A percentile compares a stretch with the other conserved stretches of the same genome.
phyloP scores from a whole-genome alignment of 2,329 filamentous ascomycete species.

The Trichoderma citrinoviride region DNA sequence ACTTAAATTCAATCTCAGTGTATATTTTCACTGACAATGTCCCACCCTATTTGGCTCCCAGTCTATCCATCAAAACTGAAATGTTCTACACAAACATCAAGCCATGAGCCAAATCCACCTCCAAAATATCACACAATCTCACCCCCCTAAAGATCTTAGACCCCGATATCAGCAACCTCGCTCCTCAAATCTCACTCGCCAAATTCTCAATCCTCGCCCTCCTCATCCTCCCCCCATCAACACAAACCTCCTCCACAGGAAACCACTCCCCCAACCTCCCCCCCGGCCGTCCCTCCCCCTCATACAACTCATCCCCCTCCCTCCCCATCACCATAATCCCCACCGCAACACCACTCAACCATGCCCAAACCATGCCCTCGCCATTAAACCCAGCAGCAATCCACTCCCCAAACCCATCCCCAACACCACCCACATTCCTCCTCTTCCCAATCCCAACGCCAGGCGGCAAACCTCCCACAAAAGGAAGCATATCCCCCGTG shows the following conservation, averaged over 20 bases:
- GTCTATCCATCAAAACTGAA: too few species aligned
- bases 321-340: constrained; percentile 46
- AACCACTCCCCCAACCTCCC: constrained; percentile 43
- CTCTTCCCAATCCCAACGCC: background rate
- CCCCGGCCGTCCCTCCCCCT: constrained; percentile 35
- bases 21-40: too few species aligned
- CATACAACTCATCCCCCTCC: constrained; percentile 33
- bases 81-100: too few species aligned
- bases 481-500: constrained; percentile 48
- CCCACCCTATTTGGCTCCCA: too few species aligned
- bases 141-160: background rate
- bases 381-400: constrained; percentile 51
- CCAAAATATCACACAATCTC: background rate
- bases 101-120: too few species aligned
- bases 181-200: background rate
- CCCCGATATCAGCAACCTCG: background rate
- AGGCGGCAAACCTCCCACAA: constrained; percentile 46
- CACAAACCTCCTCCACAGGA: constrained; percentile 35
- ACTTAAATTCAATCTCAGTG: too few species aligned
- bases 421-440: background rate
- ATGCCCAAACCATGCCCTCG: constrained; percentile 54
- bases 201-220: constrained; percentile 39
- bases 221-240: constrained; percentile 36
- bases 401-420: constrained; percentile 43
- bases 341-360: constrained; percentile 49